Percentiles rank a stretch among this genome's conserved stretches.
These are phyloP conservation scores for Chimonanthus salicifolius DNA, from an alignment of 164 flowering plant species.

Conservation along the genomic window DNA sequence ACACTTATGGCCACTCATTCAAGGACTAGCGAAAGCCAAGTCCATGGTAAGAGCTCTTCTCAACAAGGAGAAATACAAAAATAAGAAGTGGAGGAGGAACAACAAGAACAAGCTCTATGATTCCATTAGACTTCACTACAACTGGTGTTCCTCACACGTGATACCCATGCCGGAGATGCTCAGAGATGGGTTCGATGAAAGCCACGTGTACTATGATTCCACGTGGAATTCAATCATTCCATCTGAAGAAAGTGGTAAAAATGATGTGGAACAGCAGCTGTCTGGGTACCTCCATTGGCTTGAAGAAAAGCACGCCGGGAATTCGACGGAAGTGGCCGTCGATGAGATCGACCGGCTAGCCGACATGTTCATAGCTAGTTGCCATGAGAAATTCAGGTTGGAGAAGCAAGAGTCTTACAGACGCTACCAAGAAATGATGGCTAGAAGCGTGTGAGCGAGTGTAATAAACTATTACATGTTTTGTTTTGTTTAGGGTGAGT, in stretches of 20 bases:
- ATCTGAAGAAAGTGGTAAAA: slow-evolving; percentile 11
- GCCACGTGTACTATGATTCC: slow-evolving; percentile 45
- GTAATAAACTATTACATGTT: neutral
- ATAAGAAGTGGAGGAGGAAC: slow-evolving; percentile 19
- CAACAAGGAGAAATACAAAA: slow-evolving; percentile 26
- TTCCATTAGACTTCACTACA: slow-evolving; percentile 66
- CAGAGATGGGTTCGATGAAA: slow-evolving; percentile 11
- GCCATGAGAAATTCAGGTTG: slow-evolving; percentile 87
- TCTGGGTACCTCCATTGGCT: slow-evolving; percentile 74
- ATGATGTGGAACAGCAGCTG: slow-evolving; percentile 27
- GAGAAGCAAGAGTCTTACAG: slow-evolving; percentile 95
- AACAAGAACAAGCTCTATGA: slow-evolving; percentile 38
- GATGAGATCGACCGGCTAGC: slow-evolving; percentile 84
- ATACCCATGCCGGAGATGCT: slow-evolving; percentile 42
- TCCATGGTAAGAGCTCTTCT: slow-evolving; percentile 39
- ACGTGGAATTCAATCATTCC: slow-evolving; percentile 48
- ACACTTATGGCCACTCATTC: slow-evolving; percentile 39
- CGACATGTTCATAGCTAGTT: slow-evolving; percentile 76
- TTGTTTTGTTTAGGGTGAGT: neutral
- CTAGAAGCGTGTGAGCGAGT: slow-evolving; percentile 57
- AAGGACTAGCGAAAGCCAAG: slow-evolving; percentile 51
- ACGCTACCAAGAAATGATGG: slow-evolving; percentile 88
- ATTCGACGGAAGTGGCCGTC: slow-evolving; percentile 12
- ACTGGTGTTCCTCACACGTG: slow-evolving; percentile 77
- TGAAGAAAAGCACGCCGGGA: slow-evolving; percentile 39